A percentile compares a stretch with the other conserved stretches of the same genome.
Conservation (phyloP, 2,329 filamentous ascomycete species). For the Pseudodiploospora longispora region DNA sequence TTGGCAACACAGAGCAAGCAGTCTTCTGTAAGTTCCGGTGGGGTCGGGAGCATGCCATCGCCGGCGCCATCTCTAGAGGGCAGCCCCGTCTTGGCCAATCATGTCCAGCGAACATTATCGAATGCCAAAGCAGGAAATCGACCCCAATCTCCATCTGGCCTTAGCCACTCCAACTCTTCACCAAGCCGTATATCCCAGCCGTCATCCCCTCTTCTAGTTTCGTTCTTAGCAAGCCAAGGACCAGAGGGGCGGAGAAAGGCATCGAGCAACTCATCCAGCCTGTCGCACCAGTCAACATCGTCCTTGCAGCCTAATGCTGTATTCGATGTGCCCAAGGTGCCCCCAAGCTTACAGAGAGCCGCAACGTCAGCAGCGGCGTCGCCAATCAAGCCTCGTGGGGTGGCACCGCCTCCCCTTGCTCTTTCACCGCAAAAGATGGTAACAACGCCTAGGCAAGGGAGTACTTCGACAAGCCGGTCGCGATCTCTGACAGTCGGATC, state of each 20-base stretch:
- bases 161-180: conserved; percentile 75
- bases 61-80: conserved; percentile 69
- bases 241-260: conserved; percentile 78
- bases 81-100: conserved; percentile 73
- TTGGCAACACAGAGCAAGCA: conserved; percentile 58
- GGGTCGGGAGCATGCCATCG: conserved; percentile 38
- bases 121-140: conserved; percentile 70
- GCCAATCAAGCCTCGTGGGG: conserved; percentile 47
- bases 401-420: conserved; percentile 43
- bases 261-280: conserved; percentile 77
- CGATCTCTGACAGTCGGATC: conserved; percentile 91
- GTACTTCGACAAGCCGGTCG: conserved; percentile 57
- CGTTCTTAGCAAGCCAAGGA: conserved; percentile 80
- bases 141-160: conserved; percentile 76
- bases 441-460: conserved; percentile 52
- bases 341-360: conserved; percentile 52
- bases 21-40: conserved; percentile 36
- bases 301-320: conserved; percentile 63
- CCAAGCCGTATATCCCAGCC: conserved; percentile 74
- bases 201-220: conserved; percentile 73
- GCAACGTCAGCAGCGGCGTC: conserved; percentile 46
- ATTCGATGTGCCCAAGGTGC: conserved; percentile 62
- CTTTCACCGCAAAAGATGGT: conserved; percentile 57
- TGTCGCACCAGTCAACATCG: conserved; percentile 67
- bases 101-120: conserved; percentile 74